Base-by-base conservation (phyloP, 2,329 filamentous ascomycete species). In the Clonostachys sp. region DNA sequence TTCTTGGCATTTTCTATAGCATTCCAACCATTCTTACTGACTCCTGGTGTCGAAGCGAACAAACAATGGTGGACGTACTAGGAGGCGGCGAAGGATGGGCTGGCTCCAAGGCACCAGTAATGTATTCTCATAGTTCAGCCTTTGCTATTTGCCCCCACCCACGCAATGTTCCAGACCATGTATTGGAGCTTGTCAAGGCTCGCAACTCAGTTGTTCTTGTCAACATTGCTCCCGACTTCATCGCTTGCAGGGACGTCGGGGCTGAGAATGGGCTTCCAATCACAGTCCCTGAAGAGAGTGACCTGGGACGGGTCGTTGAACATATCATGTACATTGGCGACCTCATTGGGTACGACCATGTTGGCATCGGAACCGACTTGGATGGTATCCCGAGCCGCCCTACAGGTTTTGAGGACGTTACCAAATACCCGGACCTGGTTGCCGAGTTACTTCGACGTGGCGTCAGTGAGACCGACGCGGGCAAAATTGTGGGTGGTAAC, bases 321-420 rank as follows among this genome's bases (percentile, higher is more conserved):
- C 92, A 96, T 63, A 86, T 96, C 51, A 75, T 81, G 53, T 78
- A 97, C 61, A 91, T 96, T 54, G 92, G 89, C 3, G 73, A 87
- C 42, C 69, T 86, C 34, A 89, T 96, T 50, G 92, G 92, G 4
- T 96, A 87, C 57, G 87, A 91, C 39, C 80, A 96, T 61, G 90
- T 96, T 14, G 92, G 91, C 1, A 67, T 96, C 16, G 92, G 92
- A 0, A 91, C 87, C 45, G 92, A 97, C 63, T 96, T 91, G 62
- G 91, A 96, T 62, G 92, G 82, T 9, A 91, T 91, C 48, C 60
- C 63, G 2, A 63, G 57, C 1, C 83, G 83, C 5, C 90, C 91
- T 0, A 62, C 71, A 46, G 92, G 91, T 0, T 66, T 97, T 43
- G 89, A 94, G 36, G 91, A 96, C 63, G 90, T 96, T 7, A 83